These are phyloP conservation scores for Xylariaceae sp. DNA, from an alignment of 2,329 filamentous ascomycete species.

Conservation along the genomic window DNA sequence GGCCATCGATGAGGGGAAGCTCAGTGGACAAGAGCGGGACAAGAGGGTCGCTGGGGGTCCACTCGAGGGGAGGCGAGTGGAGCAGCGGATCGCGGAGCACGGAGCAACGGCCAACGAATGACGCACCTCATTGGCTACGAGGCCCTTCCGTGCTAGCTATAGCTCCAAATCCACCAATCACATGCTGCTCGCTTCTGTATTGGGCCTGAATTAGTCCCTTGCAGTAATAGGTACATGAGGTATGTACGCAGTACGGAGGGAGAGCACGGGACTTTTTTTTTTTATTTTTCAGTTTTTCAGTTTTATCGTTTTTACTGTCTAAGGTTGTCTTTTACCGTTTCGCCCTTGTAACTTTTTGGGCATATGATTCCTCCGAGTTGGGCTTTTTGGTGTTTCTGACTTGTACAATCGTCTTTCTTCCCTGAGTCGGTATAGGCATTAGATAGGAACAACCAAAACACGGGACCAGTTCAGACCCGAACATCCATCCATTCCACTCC, in stretches of 20 bases:
- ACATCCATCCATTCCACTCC: no score
- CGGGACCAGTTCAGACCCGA: no score
- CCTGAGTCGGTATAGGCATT: no score
- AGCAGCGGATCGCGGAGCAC: neutral
- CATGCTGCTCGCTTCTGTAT: conserved; percentile 18
- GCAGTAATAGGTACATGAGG: conserved; percentile 12
- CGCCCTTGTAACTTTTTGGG: neutral
- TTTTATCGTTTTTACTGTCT: neutral
- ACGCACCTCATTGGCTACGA: conserved; percentile 8
- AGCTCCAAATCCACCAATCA: conserved; percentile 9
- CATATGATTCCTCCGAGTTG: neutral
- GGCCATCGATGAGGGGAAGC: neutral
- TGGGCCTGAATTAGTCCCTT: conserved; percentile 22
- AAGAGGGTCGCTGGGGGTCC: neutral
- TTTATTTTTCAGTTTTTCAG: neutral
- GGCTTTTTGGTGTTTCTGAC: neutral
- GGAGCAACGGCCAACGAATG: neutral
- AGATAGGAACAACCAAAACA: no score
- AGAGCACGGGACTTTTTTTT: conserved; percentile 17
- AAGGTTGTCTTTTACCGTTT: neutral
- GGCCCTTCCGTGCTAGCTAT: neutral
- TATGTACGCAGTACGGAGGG: neutral
- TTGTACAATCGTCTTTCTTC: no score
- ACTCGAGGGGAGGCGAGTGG: neutral
- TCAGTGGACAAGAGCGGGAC: neutral